Base-by-base conservation (phyloP, 108 stramenopile species). In the Cyclotella baltica region DNA sequence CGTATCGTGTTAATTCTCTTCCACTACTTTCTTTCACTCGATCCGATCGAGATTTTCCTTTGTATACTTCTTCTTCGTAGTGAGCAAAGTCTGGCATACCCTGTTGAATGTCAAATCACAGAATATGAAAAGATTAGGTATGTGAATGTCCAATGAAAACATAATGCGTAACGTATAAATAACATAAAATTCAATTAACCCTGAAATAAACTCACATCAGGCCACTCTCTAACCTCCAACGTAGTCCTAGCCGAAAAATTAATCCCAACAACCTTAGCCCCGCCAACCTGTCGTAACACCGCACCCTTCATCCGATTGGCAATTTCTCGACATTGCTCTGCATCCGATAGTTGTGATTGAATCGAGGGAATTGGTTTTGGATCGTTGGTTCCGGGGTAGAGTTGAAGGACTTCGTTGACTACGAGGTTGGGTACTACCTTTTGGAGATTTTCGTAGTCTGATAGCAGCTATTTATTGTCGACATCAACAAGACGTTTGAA, bases 251-350 rank as follows among this genome's bases (percentile, higher is more conserved):
- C 94, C 10, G 92, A 92, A 75, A 95, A 95, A 56, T 91, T 88
- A 48, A 95, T 92, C 5, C 94, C 94, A 31, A 89, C 90, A 22
- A 96, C 91, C 80, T 96, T 96, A 56, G 95, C 95, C 4, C 91
- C 92, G 16, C 95, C 95, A 6, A 96, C 92, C 78, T 96, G 95
- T 63, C 72, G 80, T 16, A 96, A 70, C 19, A 88, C 52, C 0
- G 92, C 88, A 47, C 95, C 95, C 53, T 92, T 92, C 87, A 89
- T 86, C 48, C 85, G 70, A 18, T 70, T 67, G 15, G 88, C 77
- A 11, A 90, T 48, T 62, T 80, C 58, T 56, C 75, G 36, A 69
- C 93, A 94, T 69, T 88, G 88, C 23, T 86, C 83, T 50, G 84
- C 80, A 48, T 81, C 83, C 18, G 80, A 72, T 0, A 78, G 29